phyloP scores from a whole-genome alignment of 805 yeast genomes.

The Candida pseudofarinosa region DNA sequence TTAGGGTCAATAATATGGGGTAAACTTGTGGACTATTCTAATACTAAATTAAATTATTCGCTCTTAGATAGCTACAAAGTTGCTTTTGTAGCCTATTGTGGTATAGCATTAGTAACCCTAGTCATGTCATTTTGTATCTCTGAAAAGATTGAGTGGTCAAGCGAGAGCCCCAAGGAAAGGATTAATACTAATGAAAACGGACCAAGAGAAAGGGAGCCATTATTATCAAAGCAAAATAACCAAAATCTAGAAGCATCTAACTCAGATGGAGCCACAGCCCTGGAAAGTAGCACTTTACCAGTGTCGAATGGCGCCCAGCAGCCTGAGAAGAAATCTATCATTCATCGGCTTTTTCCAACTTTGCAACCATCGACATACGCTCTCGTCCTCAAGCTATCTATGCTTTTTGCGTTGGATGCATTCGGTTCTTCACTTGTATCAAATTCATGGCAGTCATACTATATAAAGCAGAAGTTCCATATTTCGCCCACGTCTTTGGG shows the following conservation, averaged over 20 bases:
- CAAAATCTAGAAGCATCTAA: background rate
- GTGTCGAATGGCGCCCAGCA: background rate
- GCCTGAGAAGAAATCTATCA: constrained; percentile 2
- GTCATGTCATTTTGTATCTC: constrained; percentile 15
- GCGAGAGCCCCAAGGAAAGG: background rate
- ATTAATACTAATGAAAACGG: background rate
- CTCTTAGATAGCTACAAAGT: constrained; percentile 23
- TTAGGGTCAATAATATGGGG: constrained; percentile 45
- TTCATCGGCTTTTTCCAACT: constrained; percentile 14
- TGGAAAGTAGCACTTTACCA: constrained; percentile 7
- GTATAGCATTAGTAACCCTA: constrained; percentile 16
- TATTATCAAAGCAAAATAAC: constrained; percentile 1
- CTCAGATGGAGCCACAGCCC: background rate
- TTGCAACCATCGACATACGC: constrained; percentile 15
- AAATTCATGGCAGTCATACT: constrained; percentile 45
- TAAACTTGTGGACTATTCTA: constrained; percentile 13
- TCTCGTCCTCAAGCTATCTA: constrained; percentile 29
- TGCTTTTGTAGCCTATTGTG: constrained; percentile 23
- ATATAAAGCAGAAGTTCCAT: constrained; percentile 34
- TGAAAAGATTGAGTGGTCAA: constrained; percentile 13
- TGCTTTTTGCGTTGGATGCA: constrained; percentile 40
- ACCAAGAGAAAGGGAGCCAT: background rate
- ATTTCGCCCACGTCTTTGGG: constrained; percentile 35
- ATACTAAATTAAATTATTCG: constrained; percentile 13
- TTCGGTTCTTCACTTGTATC: constrained; percentile 43